Evolutionary conservation across 371 early-diverging fungal species (phyloP), one percentile per base, ranked within the genome.

Genomic region (Haplosporangium sp.): DNA sequence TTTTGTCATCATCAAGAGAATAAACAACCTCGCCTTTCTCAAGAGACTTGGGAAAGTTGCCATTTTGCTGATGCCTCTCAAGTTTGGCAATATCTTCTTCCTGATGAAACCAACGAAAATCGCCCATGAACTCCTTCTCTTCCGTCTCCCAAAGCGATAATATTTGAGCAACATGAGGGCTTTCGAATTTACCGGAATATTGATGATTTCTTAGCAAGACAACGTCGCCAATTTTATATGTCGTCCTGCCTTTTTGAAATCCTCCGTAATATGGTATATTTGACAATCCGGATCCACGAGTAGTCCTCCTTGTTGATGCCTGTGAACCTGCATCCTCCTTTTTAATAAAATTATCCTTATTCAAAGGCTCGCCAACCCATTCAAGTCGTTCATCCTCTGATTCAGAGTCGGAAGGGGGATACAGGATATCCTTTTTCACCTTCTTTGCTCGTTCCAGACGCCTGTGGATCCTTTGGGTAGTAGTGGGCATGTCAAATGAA

Each of bases 61-160:
- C 77, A 3, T 62, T 72, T 0, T 63, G 55, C 39, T 73, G 76
- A 67, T 70, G 68, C 19, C 61, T 48, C 13, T 68, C 39, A 10
- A 82, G 50, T 15, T 58, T 69, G 17, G 53, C 75, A 19, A 85
- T 70, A 11, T 69, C 75, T 11, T 69, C 72, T 2, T 65, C 75
- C 3, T 86, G 87, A 56, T 85, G 72, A 61, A 88, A 84, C 88
- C 88, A 88, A 0, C 88, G 86, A 40, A 84, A 85, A 8, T 82
- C 76, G 37, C 83, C 63, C 55, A 85, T 75, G 53, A 72, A 73
- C 20, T 68, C 76, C 8, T 86, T 84, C n/a, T 68, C 69, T 53
- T 88, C 87, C 52, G 84, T 85, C 74, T 87, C 83, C 85, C 87
- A 87, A 44, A 88, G 83, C 37, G 74, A 71, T 59, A 69, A 48